Conservation (phyloP, 2,329 filamentous ascomycete species). For the Orbilia brochopaga region DNA sequence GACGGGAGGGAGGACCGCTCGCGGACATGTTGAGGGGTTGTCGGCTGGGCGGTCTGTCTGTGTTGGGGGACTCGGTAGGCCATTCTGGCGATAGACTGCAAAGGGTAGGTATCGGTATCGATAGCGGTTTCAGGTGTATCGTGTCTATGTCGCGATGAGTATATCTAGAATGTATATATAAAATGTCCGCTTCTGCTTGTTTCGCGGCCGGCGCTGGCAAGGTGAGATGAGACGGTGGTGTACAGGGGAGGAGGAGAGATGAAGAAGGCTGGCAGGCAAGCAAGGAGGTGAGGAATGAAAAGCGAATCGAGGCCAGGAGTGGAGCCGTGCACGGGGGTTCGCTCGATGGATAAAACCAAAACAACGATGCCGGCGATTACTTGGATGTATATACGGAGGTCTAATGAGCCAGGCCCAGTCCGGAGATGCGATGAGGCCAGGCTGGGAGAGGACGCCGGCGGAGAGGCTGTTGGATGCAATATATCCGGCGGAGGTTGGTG, state of each 20-base stretch:
- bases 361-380: too few relatives aligned
- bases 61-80: constrained; percentile 48
- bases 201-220: constrained; percentile 45
- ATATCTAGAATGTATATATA: too few relatives aligned
- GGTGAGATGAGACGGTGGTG: constrained; percentile 16
- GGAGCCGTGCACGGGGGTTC: constrained; percentile 34
- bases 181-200: not conserved
- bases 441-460: not conserved
- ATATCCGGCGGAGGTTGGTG: not conserved
- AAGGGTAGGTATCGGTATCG: not conserved
- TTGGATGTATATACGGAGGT: too few relatives aligned
- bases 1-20: constrained; percentile 29
- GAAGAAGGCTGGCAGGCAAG: constrained; percentile 28
- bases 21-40: constrained; percentile 33
- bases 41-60: constrained; percentile 31
- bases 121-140: constrained; percentile 13
- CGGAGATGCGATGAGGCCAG: not conserved
- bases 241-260: constrained; percentile 30
- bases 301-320: constrained; percentile 32
- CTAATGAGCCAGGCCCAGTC: not conserved
- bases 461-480: constrained; percentile 6
- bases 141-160: constrained; percentile 1
- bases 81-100: constrained; percentile 17
- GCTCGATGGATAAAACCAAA: not conserved
- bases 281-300: too few relatives aligned